These are phyloP conservation scores for Eurotiales sp. DNA, from an alignment of 2,329 filamentous ascomycete species.

Conservation along the genomic window DNA sequence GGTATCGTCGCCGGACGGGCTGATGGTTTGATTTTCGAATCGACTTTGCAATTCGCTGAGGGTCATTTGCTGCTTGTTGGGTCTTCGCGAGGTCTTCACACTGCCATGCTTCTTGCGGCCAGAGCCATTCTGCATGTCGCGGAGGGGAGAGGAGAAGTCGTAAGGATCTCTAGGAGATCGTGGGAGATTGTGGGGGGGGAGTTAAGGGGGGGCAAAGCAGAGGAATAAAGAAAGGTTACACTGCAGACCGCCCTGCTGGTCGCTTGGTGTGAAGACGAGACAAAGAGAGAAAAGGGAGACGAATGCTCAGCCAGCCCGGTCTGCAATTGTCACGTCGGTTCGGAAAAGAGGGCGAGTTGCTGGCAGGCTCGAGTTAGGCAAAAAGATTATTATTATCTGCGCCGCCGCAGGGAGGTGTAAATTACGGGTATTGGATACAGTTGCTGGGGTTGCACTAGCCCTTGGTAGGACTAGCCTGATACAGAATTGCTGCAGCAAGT, in stretches of 20 bases:
- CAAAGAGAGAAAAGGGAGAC: background rate
- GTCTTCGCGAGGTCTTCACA: conserved; percentile 20
- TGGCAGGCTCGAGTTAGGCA: background rate
- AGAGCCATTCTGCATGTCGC: conserved; percentile 20
- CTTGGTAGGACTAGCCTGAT: no score
- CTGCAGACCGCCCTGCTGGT: background rate
- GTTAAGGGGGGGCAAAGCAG: background rate
- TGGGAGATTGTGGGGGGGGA: background rate
- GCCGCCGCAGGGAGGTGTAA: no score
- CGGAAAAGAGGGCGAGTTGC: background rate
- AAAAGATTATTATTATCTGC: no score
- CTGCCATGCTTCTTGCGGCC: conserved; percentile 30
- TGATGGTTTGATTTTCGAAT: conserved; percentile 20
- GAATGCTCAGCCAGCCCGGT: background rate
- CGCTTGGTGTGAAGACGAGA: background rate
- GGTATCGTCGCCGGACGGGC: conserved; percentile 19
- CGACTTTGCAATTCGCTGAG: conserved; percentile 26
- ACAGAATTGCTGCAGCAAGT: no score
- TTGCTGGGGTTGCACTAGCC: no score
- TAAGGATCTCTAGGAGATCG: background rate
- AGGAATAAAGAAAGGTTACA: background rate
- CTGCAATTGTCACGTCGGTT: background rate
- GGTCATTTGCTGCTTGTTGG: conserved; percentile 21
- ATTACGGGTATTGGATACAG: no score
- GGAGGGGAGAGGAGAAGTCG: background rate